phyloP scores from a whole-genome alignment of 106 monocot species.

The Posidonia australis region DNA sequence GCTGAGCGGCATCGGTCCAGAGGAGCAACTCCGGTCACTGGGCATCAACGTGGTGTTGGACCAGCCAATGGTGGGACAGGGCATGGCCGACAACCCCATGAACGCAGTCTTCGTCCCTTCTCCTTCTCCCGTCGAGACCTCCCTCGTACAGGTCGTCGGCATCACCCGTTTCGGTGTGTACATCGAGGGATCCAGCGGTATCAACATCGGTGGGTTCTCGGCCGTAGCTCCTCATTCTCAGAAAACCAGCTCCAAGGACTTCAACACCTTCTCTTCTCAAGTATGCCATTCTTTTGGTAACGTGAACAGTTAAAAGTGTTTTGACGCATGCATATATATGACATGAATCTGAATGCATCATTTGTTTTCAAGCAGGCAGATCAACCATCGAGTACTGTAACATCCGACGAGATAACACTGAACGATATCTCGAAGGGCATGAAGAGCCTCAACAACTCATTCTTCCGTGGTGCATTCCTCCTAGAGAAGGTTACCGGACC shows the following conservation, averaged over 20 bases:
- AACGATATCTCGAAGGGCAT: slow-evolving; percentile 12
- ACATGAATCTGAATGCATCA: too few relatives aligned
- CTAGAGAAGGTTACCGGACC: slow-evolving; percentile 70
- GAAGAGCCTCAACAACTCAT: slow-evolving; percentile 10
- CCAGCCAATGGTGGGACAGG: slow-evolving; percentile 48
- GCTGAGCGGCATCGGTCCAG: slow-evolving; percentile 61
- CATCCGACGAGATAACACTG: too few relatives aligned
- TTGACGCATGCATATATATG: too few relatives aligned
- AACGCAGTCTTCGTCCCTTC: slow-evolving; percentile 68
- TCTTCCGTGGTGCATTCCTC: slow-evolving; percentile 68
- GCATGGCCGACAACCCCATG: slow-evolving; percentile 79
- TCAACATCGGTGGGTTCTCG: slow-evolving; percentile 31
- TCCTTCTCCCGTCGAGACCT: slow-evolving; percentile 41
- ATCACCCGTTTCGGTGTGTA: slow-evolving; percentile 47
- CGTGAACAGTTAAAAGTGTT: too few relatives aligned
- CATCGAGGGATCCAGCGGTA: slow-evolving; percentile 50
- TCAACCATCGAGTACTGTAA: slow-evolving; percentile 34
- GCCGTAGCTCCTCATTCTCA: not conserved
- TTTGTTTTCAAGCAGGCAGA: slow-evolving; percentile 45
- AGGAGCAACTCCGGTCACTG: slow-evolving; percentile 21
- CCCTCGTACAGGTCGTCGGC: slow-evolving; percentile 61
- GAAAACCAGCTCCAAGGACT: not conserved
- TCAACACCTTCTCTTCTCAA: not conserved
- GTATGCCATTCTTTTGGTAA: too few relatives aligned
- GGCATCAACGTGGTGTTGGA: slow-evolving; percentile 38